phyloP scores from a whole-genome alignment of 768 basidiomycete genomes.

The Termitomyces eurrhizus region DNA sequence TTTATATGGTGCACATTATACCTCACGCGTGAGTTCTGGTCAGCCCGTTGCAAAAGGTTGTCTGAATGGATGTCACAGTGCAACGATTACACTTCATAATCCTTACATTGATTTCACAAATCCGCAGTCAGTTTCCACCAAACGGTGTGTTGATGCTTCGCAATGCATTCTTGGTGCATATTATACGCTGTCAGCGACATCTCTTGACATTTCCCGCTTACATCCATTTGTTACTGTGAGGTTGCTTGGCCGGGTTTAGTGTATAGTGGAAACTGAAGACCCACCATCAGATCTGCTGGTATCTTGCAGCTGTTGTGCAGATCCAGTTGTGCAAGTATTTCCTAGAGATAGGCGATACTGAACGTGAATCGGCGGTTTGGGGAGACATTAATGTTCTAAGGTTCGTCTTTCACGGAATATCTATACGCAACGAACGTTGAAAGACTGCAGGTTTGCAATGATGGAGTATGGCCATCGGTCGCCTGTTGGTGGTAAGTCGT shows the following conservation, averaged over 20 bases:
- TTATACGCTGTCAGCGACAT: conserved; percentile 76
- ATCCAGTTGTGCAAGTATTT: conserved; percentile 84
- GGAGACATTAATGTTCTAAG: conserved; percentile 83
- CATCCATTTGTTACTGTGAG: conserved; percentile 82
- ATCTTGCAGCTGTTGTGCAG: conserved; percentile 83
- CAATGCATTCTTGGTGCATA: conserved; percentile 71
- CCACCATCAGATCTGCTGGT: conserved; percentile 74
- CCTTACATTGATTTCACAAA: conserved; percentile 76
- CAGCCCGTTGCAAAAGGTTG: conserved; percentile 10
- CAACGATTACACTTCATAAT: conserved; percentile 84
- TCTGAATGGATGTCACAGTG: conserved; percentile 38
- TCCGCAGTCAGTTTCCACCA: conserved; percentile 58
- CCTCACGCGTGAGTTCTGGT: conserved; percentile 69
- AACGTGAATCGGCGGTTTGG: conserved; percentile 76
- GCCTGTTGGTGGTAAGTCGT: conserved; percentile 72
- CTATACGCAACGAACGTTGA: neutral
- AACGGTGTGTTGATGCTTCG: conserved; percentile 72
- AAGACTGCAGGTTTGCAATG: conserved; percentile 66
- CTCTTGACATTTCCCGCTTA: conserved; percentile 72
- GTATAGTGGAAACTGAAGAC: neutral
- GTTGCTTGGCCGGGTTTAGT: conserved; percentile 21
- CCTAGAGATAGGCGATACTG: conserved; percentile 75
- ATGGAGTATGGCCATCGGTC: conserved; percentile 75
- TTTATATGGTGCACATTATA: conserved; percentile 83
- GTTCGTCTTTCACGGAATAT: conserved; percentile 31